Base-by-base conservation (phyloP, 495 filamentous ascomycete species). In the Lepidopterella palustris region DNA sequence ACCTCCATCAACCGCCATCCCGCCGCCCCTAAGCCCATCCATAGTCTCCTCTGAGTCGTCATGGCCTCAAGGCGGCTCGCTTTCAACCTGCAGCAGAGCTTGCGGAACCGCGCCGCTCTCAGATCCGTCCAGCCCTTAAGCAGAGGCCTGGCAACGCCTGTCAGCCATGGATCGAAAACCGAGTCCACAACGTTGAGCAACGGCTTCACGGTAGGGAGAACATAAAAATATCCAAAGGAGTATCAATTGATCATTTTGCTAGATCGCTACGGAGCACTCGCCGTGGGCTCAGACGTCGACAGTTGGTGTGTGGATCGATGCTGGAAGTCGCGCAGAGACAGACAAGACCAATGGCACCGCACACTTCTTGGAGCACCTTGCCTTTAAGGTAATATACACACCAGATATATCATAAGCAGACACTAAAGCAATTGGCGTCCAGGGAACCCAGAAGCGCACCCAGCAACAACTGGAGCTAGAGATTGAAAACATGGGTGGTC, bases 401-500 rank as follows among this genome's bases (percentile, higher is more conserved):
- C n/a, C 50, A 11, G 32, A 32, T 15, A 18, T n/a, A 27, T 10
- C 6, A 25, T 35, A 20, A 42, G 10, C n/a, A 31, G 28, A 32
- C 29, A 51, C 62, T 67, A 56, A 72, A 62, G 69, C 20, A 57
- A 69, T 65, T 20, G 57, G 55, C 47, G 79, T 65, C 24, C 66
- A 87, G 92, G 93, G 93, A 64, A 98, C 93, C 61, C 82, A 85
- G 76, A 96, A 87, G 76, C 84, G 93, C 70, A 89, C 86, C 42
- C 95, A 97, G 76, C 86, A 92, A 70, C 93, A 97, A 76, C 78
- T 99, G 74, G 93, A 99, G 80, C 85, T 99, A 50, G 95, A 99
- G 79, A 96, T 99, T 68, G 93, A 99, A 81, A 97, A 99, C 79
- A 96, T 97, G 91, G 93, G 93, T 72, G 93, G 89, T 62, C 93